A percentile compares a stretch with the other conserved stretches of the same genome.
Evolutionary conservation across 106 monocot genomes (phyloP).

Genomic region (Gastrodia elata): DNA sequence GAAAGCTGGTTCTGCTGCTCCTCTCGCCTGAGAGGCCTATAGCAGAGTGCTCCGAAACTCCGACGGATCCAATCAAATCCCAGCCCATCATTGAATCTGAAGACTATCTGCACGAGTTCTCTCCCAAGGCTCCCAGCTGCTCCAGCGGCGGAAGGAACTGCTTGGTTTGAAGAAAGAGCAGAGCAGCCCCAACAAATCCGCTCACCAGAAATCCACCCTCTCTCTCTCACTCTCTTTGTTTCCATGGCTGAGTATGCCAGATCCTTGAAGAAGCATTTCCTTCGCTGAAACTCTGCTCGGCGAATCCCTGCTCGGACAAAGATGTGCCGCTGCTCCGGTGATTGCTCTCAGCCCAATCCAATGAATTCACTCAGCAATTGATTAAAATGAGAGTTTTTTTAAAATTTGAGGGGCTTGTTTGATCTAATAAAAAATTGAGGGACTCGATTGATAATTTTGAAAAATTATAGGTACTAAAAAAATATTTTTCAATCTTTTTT

Average conservation of each 20-base stretch:
- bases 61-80: slow-evolving; percentile 11
- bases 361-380: too few relatives aligned
- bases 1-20: slow-evolving; percentile 74
- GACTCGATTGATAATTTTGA: too few relatives aligned
- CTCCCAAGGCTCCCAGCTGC: slow-evolving; percentile 71
- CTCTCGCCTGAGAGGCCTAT: slow-evolving; percentile 2
- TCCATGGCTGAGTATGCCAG: slow-evolving; percentile 4
- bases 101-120: slow-evolving; percentile 34
- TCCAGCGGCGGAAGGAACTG: slow-evolving; percentile 59
- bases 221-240: too few relatives aligned
- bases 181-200: not conserved
- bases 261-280: slow-evolving; percentile 38
- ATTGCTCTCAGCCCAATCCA: too few relatives aligned
- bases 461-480: too few relatives aligned
- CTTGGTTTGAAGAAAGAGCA: slow-evolving; percentile 26
- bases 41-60: not conserved
- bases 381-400: too few relatives aligned
- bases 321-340: too few relatives aligned
- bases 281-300: slow-evolving; percentile 21
- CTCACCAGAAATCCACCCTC: not conserved
- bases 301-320: too few relatives aligned
- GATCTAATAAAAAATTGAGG: too few relatives aligned
- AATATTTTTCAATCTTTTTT: too few relatives aligned
- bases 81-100: slow-evolving; percentile 7
- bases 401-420: too few relatives aligned